Evolutionary conservation across 108 stramenopile species (phyloP).

Genomic region (Discostella stelligeroides): DNA sequence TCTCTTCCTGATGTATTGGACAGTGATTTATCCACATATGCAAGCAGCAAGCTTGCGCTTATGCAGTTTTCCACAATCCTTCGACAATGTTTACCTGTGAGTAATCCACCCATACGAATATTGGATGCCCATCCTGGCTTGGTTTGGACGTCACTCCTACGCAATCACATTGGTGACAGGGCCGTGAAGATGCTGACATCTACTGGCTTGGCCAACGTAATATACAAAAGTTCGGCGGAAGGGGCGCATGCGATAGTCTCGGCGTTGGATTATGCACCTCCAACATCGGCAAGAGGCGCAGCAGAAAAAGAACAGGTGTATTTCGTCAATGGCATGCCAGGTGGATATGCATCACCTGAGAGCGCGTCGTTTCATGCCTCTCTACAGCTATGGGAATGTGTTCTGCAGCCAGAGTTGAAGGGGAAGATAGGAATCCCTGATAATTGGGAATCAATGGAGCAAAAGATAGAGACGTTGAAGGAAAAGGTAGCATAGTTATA

Average conservation of each 20-base stretch:
- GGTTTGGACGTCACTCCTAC: slow-evolving; percentile 51
- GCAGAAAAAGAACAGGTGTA: slow-evolving; percentile 25
- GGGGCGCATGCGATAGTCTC: slow-evolving; percentile 35
- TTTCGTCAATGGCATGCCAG: slow-evolving; percentile 41
- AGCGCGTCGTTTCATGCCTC: slow-evolving; percentile 23
- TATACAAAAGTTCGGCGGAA: slow-evolving; percentile 49
- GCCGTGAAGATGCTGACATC: slow-evolving; percentile 18
- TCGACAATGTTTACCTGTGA: slow-evolving; percentile 19
- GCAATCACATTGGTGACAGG: slow-evolving; percentile 36
- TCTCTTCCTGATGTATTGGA: slow-evolving; percentile 27
- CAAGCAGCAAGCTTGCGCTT: slow-evolving; percentile 39
- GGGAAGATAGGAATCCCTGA: slow-evolving; percentile 20
- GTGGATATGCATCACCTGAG: slow-evolving; percentile 36
- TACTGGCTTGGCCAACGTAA: slow-evolving; percentile 38
- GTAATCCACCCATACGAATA: slow-evolving; percentile 14
- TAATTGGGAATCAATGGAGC: slow-evolving; percentile 12
- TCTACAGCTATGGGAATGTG: slow-evolving; percentile 23
- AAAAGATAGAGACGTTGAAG: slow-evolving; percentile 1
- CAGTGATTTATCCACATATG: slow-evolving; percentile 40
- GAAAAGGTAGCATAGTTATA: no score
- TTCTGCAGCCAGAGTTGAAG: slow-evolving; percentile 27
- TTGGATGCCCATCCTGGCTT: slow-evolving; percentile 48
- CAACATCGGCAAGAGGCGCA: background rate
- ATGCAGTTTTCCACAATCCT: slow-evolving; percentile 49
- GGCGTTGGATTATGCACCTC: slow-evolving; percentile 21